Conservation (phyloP, 2,329 filamentous ascomycete genomes). For the Leptosphaerulina australis region DNA sequence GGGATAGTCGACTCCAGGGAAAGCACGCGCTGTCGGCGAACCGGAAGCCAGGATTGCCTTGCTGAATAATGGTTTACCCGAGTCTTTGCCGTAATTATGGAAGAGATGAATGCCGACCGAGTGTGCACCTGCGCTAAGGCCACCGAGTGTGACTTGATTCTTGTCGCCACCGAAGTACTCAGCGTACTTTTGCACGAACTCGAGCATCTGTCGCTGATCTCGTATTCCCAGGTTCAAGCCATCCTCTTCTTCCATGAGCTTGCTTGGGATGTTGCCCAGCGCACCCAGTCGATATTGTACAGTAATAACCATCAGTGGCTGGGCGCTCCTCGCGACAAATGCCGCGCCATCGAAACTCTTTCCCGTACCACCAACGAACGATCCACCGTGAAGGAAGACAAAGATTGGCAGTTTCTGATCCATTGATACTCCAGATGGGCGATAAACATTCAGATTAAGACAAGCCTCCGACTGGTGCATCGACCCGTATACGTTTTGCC, state of each 20-base stretch:
- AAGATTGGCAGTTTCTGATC: slow-evolving; percentile 41
- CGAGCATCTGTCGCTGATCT: slow-evolving; percentile 40
- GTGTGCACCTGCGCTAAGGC: slow-evolving; percentile 50
- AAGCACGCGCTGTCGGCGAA: slow-evolving; percentile 44
- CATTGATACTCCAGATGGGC: slow-evolving; percentile 34
- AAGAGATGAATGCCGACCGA: slow-evolving; percentile 46
- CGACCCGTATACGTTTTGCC: slow-evolving; percentile 50
- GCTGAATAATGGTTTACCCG: slow-evolving; percentile 40
- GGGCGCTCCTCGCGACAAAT: slow-evolving; percentile 40
- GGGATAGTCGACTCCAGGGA: slow-evolving; percentile 41
- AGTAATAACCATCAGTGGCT: slow-evolving; percentile 45
- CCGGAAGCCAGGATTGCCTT: slow-evolving; percentile 45
- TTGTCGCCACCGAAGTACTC: slow-evolving; percentile 48
- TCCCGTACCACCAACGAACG: slow-evolving; percentile 39
- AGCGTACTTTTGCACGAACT: slow-evolving; percentile 52
- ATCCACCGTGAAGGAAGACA: slow-evolving; percentile 41
- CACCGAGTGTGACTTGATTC: slow-evolving; percentile 49
- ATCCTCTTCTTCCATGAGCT: slow-evolving; percentile 43
- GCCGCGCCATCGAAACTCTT: slow-evolving; percentile 43
- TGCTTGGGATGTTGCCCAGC: slow-evolving; percentile 42
- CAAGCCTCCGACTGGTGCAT: slow-evolving; percentile 42
- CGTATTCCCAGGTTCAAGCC: slow-evolving; percentile 43
- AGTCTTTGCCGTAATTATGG: slow-evolving; percentile 44
- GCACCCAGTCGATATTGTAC: slow-evolving; percentile 45
- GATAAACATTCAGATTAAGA: slow-evolving; percentile 42